phyloP scores from a whole-genome alignment of 2,329 filamentous ascomycete species.

The Fusarium proliferatum region DNA sequence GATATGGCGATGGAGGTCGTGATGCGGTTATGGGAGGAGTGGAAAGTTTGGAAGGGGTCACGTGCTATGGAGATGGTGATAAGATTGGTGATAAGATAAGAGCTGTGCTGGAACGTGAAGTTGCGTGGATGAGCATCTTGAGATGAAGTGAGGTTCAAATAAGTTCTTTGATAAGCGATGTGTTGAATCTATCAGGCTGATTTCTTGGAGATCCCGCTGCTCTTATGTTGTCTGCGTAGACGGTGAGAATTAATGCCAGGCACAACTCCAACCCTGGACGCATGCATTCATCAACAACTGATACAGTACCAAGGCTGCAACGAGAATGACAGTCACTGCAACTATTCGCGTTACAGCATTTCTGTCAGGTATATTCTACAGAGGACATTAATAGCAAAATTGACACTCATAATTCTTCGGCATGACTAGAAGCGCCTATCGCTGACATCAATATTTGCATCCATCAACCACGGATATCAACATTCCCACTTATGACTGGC shows the following conservation, averaged over 20 bases:
- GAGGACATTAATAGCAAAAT: no score
- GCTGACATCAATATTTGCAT: no score
- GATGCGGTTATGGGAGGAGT: conserved; percentile 21
- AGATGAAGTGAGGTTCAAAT: background rate
- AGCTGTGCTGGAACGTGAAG: background rate
- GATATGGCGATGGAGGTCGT: background rate
- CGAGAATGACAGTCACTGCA: no score
- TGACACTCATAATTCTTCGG: no score
- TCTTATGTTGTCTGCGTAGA: background rate
- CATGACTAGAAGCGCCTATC: no score
- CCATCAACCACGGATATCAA: no score
- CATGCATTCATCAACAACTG: background rate
- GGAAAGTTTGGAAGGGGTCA: conserved; percentile 42
- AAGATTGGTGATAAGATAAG: conserved; percentile 18
- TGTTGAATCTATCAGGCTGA: rapidly evolving
- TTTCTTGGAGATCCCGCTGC: rapidly evolving
- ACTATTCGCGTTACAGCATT: no score
- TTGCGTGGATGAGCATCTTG: background rate
- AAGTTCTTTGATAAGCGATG: no score
- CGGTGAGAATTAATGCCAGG: rapidly evolving
- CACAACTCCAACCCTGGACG: background rate
- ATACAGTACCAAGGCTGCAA: background rate
- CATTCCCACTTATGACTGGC: no score
- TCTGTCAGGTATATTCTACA: no score
- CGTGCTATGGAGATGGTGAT: conserved; percentile 23